phyloP scores from a whole-genome alignment of 495 filamentous ascomycete genomes.

The Aspergillus homomorphus region DNA sequence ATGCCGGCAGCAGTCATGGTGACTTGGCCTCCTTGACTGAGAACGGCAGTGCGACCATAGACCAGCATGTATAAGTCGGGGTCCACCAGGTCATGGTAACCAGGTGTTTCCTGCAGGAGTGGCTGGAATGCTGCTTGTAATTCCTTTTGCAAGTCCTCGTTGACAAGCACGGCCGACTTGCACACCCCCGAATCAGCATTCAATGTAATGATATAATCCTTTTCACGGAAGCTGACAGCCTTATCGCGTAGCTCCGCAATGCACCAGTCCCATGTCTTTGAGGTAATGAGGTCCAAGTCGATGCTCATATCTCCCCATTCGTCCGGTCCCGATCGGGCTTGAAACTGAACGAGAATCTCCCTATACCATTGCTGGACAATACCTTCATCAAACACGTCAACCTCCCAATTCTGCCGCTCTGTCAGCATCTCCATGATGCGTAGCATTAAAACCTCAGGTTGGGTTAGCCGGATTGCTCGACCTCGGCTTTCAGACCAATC shows the following conservation, averaged over 20 bases:
- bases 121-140: neutral
- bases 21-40: neutral
- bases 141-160: neutral
- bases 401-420: neutral
- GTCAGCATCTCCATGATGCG: neutral
- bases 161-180: neutral
- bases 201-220: neutral
- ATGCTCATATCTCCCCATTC: too few species aligned
- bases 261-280: neutral
- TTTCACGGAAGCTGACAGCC: neutral
- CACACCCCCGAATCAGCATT: neutral
- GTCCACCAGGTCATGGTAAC: neutral
- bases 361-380: too few species aligned
- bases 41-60: neutral
- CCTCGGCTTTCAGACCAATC: neutral
- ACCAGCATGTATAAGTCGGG: neutral
- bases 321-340: neutral
- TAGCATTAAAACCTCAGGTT: neutral
- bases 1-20: neutral
- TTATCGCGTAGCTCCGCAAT: neutral
- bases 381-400: neutral
- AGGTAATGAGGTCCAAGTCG: neutral
- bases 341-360: neutral
- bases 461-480: neutral
- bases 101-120: neutral